A percentile compares a stretch with the other conserved stretches of the same genome.
These are phyloP conservation scores for Kalaharituber pfeilii DNA, from an alignment of 2,329 filamentous ascomycete species.

Conservation along the genomic window DNA sequence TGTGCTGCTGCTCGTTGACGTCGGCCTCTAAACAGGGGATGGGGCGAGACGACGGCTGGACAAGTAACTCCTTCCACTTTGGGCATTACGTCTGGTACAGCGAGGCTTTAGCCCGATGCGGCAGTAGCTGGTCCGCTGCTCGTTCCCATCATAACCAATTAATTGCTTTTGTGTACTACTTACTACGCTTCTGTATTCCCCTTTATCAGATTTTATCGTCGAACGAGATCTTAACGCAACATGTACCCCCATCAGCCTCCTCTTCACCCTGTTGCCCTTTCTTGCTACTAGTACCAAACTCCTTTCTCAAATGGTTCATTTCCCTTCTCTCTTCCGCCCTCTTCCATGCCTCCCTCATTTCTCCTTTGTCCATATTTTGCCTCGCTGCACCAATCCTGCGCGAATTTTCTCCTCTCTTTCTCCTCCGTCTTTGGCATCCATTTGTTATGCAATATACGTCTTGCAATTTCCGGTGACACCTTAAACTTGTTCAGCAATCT, in stretches of 20 bases:
- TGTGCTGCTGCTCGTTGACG: too few species aligned
- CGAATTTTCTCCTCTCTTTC: constrained; percentile 7
- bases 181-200: too few species aligned
- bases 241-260: background rate
- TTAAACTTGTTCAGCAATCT: constrained; percentile 64
- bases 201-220: background rate
- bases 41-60: too few species aligned
- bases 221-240: background rate
- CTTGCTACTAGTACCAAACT: background rate
- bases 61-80: too few species aligned
- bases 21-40: too few species aligned
- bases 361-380: background rate
- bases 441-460: background rate
- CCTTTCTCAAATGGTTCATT: constrained; percentile 1
- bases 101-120: too few species aligned
- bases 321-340: constrained; percentile 4
- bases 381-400: background rate
- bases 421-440: constrained; percentile 9
- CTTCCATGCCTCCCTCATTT: constrained; percentile 3
- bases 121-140: too few species aligned
- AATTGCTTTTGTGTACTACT: too few species aligned
- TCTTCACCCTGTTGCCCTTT: background rate
- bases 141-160: too few species aligned
- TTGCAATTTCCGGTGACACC: background rate
- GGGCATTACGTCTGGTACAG: too few species aligned